A percentile compares a stretch with the other conserved stretches of the same genome.
These are phyloP conservation scores for Globisporangium irregulare DNA, from an alignment of 352 stramenopile species.

Conservation along the genomic window DNA sequence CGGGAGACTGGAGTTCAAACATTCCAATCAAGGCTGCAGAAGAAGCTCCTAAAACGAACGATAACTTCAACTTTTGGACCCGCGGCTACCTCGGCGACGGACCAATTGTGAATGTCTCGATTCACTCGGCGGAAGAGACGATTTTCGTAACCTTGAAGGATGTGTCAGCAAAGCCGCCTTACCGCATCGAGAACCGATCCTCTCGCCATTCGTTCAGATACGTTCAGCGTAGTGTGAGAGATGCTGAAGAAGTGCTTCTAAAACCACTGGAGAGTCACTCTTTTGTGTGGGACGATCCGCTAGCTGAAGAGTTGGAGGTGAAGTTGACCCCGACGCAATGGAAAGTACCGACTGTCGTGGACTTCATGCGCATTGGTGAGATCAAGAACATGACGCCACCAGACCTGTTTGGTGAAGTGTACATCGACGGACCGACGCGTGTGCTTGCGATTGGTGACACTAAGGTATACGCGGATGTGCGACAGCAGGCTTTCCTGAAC, in stretches of 20 bases:
- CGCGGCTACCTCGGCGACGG: conserved; percentile 68
- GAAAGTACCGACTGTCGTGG: conserved; percentile 68
- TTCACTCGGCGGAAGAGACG: conserved; percentile 60
- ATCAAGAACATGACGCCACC: conserved; percentile 50
- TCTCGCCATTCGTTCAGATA: conserved; percentile 73
- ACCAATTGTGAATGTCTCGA: conserved; percentile 60
- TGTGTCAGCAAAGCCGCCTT: conserved; percentile 59
- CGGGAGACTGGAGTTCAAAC: conserved; percentile 59
- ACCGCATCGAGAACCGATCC: conserved; percentile 87
- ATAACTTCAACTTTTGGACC: conserved; percentile 63
- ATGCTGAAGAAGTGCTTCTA: conserved; percentile 63
- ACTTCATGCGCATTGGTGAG: conserved; percentile 74
- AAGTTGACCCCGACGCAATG: conserved; percentile 58
- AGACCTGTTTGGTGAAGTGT: conserved; percentile 75
- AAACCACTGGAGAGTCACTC: conserved; percentile 70
- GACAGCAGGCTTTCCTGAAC: conserved; percentile 48
- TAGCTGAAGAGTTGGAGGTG: conserved; percentile 44
- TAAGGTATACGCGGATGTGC: conserved; percentile 52
- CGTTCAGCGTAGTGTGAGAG: conserved; percentile 53
- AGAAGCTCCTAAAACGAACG: conserved; percentile 33
- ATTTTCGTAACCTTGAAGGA: conserved; percentile 74
- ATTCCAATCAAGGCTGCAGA: conserved; percentile 37
- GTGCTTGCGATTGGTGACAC: conserved; percentile 81
- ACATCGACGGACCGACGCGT: conserved; percentile 79
- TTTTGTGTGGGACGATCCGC: conserved; percentile 80